phyloP scores from a whole-genome alignment of 2,329 filamentous ascomycete genomes.

The Paraphaeosphaeria sporulosa region DNA sequence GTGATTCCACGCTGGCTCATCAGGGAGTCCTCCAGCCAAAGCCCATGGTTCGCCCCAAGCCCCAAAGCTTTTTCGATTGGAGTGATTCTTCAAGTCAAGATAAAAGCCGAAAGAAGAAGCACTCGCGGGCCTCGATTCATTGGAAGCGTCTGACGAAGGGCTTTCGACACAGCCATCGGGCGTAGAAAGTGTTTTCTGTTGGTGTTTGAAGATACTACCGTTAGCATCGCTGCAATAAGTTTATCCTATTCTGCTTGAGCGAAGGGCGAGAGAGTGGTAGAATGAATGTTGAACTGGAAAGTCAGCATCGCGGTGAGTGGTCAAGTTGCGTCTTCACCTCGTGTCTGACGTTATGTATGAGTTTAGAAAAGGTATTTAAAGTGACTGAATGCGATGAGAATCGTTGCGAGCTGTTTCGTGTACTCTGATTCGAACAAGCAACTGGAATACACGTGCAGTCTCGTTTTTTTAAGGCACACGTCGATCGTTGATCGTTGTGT shows the following conservation, averaged over 20 bases:
- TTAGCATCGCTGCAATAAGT: background rate
- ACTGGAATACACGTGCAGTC: no score
- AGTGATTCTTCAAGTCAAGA: background rate
- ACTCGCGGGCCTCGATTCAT: background rate
- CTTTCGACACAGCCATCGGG: background rate
- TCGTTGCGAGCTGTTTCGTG: no score
- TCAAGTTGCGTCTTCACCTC: no score
- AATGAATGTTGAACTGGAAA: background rate
- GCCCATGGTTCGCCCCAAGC: background rate
- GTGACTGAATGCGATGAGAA: no score
- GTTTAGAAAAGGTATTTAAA: background rate
- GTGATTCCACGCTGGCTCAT: background rate
- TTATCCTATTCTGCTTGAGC: background rate
- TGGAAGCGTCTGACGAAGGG: background rate
- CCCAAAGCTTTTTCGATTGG: background rate
- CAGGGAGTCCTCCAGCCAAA: background rate
- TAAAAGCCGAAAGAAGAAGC: no score
- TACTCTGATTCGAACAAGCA: no score
- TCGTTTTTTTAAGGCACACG: conserved; percentile 4
- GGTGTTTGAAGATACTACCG: background rate
- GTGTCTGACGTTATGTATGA: background rate
- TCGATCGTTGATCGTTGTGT: conserved; percentile 4
- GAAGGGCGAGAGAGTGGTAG: background rate
- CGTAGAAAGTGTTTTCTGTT: background rate
- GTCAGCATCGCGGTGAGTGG: background rate